Base-by-base conservation (phyloP, 805 yeast genomes). In the Cyberlindnera lachancei region DNA sequence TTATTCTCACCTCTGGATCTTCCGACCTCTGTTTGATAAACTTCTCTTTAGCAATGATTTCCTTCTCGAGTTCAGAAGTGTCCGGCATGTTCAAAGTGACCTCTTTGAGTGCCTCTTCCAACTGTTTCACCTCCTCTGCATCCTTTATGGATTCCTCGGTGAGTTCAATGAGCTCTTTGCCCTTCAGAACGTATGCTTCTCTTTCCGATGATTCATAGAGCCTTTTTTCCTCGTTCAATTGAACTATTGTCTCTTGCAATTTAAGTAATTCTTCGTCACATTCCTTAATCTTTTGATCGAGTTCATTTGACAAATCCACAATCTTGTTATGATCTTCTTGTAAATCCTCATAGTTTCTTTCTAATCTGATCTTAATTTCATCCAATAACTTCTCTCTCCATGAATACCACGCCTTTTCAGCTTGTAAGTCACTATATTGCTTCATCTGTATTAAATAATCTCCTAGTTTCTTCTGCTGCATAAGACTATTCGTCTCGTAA, bases 361-460 rank as follows among this genome's bases (percentile, higher is more conserved):
- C 40, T 10, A 51, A 27, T 25, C 53, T 36, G 3, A 29, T 25
- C 5, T 42, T 31, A 9, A 47, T 35, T 27, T 50, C 56, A 28
- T 46, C 49, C 14, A 48, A 24, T 5, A 52, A 27, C 31, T 46
- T 40, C n/a, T 33, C 35, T 14, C 52, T 35, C 56, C 56, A 52
- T 2, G 43, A 22, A 10, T 40, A 38, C 55, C 55, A 50, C 0
- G 49, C 34, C 22, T 34, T 41, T 33, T 47, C 51, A 6, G 55
- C 44, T 17, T 46, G 46, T 15, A 45, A 34, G 29, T 50, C 55
- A 4, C 55, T 42, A 18, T 36, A 40, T n/a, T 44, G 42, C 18
- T 52, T 52, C 52, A 50, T 45, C 16, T 41, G 24, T 1, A 45
- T 32, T 35, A 52, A 34, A 4, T 38, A 30, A 26, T 52, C 56